Conservation (phyloP, 768 basidiomycete genomes). For the Trametes villosa region DNA sequence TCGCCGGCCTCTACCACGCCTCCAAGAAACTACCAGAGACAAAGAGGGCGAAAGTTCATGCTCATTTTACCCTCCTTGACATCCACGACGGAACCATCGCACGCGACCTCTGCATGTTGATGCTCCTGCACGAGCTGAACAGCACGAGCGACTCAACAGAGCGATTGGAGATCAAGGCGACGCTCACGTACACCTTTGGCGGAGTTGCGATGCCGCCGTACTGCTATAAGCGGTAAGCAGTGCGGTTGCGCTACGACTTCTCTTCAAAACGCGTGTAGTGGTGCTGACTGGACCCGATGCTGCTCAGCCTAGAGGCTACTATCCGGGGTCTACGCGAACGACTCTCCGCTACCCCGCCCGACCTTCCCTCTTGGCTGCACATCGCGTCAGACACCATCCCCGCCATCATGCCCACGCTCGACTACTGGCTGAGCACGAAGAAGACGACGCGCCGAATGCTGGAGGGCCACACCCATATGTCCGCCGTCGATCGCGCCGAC, state of each 20-base stretch:
- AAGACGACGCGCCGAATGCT: slow-evolving; percentile 1
- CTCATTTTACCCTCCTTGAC: slow-evolving; percentile 25
- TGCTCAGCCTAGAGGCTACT: not conserved
- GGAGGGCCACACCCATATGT: not conserved
- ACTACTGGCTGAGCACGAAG: slow-evolving; percentile 1
- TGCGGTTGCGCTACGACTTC: too few relatives aligned
- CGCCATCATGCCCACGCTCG: slow-evolving; percentile 1
- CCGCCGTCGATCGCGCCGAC: not conserved
- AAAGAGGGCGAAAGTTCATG: slow-evolving; percentile 1
- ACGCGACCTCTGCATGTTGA: slow-evolving; percentile 21
- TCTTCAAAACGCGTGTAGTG: not conserved
- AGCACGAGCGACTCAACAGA: not conserved
- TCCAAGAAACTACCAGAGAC: slow-evolving; percentile 1
- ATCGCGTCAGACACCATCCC: not conserved
- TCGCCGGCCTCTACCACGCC: slow-evolving; percentile 10
- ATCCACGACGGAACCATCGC: slow-evolving; percentile 20
- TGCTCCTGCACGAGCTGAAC: slow-evolving; percentile 17
- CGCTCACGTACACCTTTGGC: slow-evolving; percentile 9
- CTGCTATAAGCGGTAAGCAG: slow-evolving; percentile 6
- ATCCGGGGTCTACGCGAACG: not conserved
- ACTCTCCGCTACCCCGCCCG: not conserved
- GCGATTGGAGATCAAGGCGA: slow-evolving; percentile 15
- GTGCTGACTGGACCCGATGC: not conserved
- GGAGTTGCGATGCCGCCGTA: slow-evolving; percentile 7
- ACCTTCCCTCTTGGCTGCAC: slow-evolving; percentile 1